A percentile compares a stretch with the other conserved stretches of the same genome.
Conservation (phyloP, 2,329 filamentous ascomycete species). For the Apiospora malaysiana region DNA sequence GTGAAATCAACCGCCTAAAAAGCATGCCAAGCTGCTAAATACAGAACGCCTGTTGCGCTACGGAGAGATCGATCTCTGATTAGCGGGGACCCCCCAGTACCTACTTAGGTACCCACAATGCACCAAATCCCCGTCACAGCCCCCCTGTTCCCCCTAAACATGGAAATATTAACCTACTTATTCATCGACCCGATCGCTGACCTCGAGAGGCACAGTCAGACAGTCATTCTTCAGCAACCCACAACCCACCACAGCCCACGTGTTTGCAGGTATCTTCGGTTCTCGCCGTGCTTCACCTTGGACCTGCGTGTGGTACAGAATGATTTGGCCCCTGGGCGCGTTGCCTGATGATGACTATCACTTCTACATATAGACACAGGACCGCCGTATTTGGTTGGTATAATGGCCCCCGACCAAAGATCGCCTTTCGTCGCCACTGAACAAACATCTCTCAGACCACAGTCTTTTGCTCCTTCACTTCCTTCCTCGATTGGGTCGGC, state of each 20-base stretch:
- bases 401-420: too few species aligned
- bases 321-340: neutral
- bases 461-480: neutral
- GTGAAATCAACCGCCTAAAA: too few species aligned
- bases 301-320: too few species aligned
- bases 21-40: neutral
- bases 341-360: neutral
- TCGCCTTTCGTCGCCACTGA: too few species aligned
- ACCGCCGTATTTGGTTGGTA: too few species aligned
- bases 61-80: neutral
- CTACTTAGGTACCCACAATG: too few species aligned
- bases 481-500: neutral
- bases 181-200: neutral
- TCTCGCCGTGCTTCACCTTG: neutral
- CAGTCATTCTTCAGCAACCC: too few species aligned
- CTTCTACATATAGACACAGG: neutral
- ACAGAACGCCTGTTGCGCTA: neutral
- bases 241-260: neutral
- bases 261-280: neutral
- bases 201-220: neutral
- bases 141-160: neutral
- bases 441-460: neutral
- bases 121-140: neutral
- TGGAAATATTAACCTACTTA: too few species aligned
- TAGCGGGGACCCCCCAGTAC: too few species aligned